These are phyloP conservation scores for Xylaria scruposa DNA, from an alignment of 495 filamentous ascomycete genomes.

Conservation along the genomic window DNA sequence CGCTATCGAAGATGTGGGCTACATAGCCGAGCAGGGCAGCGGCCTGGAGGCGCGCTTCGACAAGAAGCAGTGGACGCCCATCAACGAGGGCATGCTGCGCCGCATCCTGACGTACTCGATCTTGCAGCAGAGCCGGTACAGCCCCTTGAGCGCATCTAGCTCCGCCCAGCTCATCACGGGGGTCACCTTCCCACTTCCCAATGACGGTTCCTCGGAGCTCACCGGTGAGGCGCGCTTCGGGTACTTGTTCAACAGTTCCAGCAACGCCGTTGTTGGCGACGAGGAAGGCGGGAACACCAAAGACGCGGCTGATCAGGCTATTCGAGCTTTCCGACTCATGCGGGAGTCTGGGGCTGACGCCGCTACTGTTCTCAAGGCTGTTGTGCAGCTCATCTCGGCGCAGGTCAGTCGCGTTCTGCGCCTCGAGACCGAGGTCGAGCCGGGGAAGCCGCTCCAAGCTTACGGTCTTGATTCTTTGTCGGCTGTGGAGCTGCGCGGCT, in stretches of 20 bases:
- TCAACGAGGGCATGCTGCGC: constrained; percentile 42
- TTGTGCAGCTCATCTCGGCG: neutral
- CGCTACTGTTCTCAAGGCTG: neutral
- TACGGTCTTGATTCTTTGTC: neutral
- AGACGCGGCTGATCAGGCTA: neutral
- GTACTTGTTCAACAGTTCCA: constrained; percentile 6
- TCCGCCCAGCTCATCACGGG: constrained; percentile 35
- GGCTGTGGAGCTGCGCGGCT: too few species aligned
- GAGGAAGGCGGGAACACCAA: neutral
- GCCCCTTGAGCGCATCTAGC: neutral
- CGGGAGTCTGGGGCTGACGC: neutral
- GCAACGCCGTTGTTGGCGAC: constrained; percentile 10
- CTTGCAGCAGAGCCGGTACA: constrained; percentile 9
- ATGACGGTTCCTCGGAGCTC: constrained; percentile 29
- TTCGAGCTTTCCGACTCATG: neutral
- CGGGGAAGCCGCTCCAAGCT: neutral
- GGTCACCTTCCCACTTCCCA: constrained; percentile 30
- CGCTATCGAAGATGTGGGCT: constrained; percentile 30
- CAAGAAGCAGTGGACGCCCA: constrained; percentile 36
- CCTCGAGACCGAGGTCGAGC: constrained; percentile 1
- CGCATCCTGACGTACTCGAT: constrained; percentile 43
- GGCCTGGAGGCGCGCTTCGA: constrained; percentile 29
- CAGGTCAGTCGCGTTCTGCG: neutral
- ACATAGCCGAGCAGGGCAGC: constrained; percentile 28
- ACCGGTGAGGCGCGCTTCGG: constrained; percentile 27